Evolutionary conservation across 208 protist genomes (phyloP).

Genomic region (Novymonas esmeraldas): DNA sequence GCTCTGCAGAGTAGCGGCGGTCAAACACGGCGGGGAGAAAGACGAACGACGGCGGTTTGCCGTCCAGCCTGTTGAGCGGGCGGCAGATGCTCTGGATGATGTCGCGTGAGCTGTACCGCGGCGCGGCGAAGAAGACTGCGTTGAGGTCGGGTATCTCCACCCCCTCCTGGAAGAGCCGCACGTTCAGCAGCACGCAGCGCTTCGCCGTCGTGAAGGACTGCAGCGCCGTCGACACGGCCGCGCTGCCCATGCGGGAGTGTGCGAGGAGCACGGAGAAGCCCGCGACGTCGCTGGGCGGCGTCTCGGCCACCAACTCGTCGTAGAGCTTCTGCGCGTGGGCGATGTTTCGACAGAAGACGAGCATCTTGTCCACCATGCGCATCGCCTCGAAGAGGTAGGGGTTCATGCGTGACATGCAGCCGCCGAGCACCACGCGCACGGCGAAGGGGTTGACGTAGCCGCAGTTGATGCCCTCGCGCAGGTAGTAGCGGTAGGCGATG

Average conservation of each 20-base stretch:
- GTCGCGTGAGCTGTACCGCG: conserved; percentile 79
- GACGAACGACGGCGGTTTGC: conserved; percentile 65
- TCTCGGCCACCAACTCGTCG: conserved; percentile 24
- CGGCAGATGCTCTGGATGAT: conserved; percentile 87
- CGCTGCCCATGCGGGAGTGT: conserved; percentile 63
- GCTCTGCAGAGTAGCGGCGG: conserved; percentile 31
- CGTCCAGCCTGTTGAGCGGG: conserved; percentile 61
- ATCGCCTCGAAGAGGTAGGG: conserved; percentile 81
- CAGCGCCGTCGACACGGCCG: conserved; percentile 43
- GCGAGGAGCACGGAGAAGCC: conserved; percentile 65
- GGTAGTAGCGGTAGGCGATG: conserved; percentile 81
- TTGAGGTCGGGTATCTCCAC: conserved; percentile 81
- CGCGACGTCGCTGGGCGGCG: conserved; percentile 38
- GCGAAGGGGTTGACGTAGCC: conserved; percentile 78
- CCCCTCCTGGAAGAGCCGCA: conserved; percentile 82
- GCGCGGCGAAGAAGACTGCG: conserved; percentile 79
- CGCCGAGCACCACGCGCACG: conserved; percentile 62
- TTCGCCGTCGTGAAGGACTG: conserved; percentile 39
- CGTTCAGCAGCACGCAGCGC: conserved; percentile 66
- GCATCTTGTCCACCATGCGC: conserved; percentile 73
- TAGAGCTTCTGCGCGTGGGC: conserved; percentile 50
- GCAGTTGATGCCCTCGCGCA: conserved; percentile 76
- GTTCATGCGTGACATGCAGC: conserved; percentile 58
- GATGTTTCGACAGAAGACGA: conserved; percentile 77
- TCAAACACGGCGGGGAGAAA: conserved; percentile 79